Conservation (phyloP, 345 rosid species). For the Salix exigua region DNA sequence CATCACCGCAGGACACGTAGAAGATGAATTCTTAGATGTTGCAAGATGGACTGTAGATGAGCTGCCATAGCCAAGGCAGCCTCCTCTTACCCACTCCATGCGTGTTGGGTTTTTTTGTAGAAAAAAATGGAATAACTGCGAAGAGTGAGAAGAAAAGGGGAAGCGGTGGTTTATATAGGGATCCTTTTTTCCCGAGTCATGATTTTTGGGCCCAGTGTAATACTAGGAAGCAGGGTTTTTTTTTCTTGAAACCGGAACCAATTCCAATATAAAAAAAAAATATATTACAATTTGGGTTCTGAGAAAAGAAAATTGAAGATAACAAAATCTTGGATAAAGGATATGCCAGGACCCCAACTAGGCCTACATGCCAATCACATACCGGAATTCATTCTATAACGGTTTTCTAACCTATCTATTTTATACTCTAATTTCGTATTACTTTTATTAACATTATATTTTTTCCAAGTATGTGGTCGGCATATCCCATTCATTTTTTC, state of each 20-base stretch:
- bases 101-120: background rate
- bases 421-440: background rate
- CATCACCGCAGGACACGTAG: conserved; percentile 14
- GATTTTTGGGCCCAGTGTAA: background rate
- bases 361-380: background rate
- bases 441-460: background rate
- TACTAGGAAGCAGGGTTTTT: background rate
- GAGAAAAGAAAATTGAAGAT: background rate
- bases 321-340: background rate
- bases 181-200: background rate
- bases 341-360: background rate
- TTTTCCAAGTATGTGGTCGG: background rate
- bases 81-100: conserved; percentile 39
- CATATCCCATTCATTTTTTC: background rate
- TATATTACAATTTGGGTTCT: background rate
- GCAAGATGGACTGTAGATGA: conserved; percentile 26
- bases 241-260: background rate
- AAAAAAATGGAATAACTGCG: background rate
- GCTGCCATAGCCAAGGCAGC: conserved; percentile 26
- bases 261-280: background rate
- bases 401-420: background rate
- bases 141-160: background rate
- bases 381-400: background rate
- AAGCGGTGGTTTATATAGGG: background rate
- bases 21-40: background rate